Percentiles rank a stretch among this genome's conserved stretches.
phyloP scores from a whole-genome alignment of 768 basidiomycete species.

The Boletus insuetus region DNA sequence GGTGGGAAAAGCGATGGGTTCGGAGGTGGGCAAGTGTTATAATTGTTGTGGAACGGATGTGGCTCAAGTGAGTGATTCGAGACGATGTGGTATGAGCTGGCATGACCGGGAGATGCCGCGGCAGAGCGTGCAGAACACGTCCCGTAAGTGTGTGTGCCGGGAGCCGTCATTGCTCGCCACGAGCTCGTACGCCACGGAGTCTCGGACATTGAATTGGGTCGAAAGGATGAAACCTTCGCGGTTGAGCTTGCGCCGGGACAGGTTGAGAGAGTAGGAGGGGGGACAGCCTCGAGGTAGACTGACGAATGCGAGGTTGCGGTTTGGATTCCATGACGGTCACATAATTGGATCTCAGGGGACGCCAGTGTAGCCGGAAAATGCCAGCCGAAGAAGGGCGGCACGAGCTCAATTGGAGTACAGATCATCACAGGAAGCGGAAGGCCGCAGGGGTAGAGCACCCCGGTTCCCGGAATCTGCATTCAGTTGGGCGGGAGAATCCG shows the following conservation, averaged over 20 bases:
- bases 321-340: constrained; percentile 1
- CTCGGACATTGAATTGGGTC: constrained; percentile 31
- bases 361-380: constrained; percentile 5
- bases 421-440: constrained; percentile 27
- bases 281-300: constrained; percentile 13
- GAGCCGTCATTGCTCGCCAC: constrained; percentile 1
- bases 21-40: constrained; percentile 7
- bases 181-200: constrained; percentile 24
- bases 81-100: constrained; percentile 5
- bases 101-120: constrained; percentile 4
- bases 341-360: constrained; percentile 8
- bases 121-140: constrained; percentile 1
- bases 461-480: background rate
- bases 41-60: background rate
- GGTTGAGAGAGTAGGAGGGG: background rate
- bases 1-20: constrained; percentile 14
- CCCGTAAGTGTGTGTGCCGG: background rate
- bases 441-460: constrained; percentile 20
- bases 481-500: constrained; percentile 21
- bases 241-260: constrained; percentile 1
- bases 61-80: constrained; percentile 10
- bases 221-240: constrained; percentile 28
- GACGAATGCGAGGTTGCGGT: constrained; percentile 1
- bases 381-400: constrained; percentile 16
- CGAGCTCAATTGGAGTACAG: constrained; percentile 17